Conservation (phyloP, 177 flowering plant species). For the Vitis hybrid region DNA sequence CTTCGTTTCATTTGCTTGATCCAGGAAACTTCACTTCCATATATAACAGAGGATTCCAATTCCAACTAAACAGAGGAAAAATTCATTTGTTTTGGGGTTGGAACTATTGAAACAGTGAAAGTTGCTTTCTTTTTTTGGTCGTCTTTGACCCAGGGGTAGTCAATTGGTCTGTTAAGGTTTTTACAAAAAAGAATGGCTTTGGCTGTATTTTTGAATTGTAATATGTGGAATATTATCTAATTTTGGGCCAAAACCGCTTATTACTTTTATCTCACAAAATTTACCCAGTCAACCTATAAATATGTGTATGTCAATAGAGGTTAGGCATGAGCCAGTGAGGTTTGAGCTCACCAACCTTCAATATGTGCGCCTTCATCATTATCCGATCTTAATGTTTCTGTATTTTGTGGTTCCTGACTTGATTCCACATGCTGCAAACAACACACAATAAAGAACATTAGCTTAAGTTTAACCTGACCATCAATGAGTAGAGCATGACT, state of each 20-base stretch:
- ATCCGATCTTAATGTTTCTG: constrained; percentile 17
- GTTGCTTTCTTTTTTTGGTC: no score
- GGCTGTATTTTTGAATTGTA: background rate
- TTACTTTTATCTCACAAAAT: background rate
- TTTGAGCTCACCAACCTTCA: constrained; percentile 32
- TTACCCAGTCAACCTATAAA: background rate
- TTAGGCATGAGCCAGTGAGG: background rate
- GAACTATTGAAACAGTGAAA: no score
- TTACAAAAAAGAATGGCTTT: no score
- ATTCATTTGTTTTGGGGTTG: no score
- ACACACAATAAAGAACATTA: background rate
- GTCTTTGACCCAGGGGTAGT: no score
- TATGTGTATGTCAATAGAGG: background rate
- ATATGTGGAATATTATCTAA: background rate
- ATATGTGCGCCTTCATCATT: constrained; percentile 20
- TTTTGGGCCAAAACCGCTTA: background rate
- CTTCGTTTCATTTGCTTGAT: no score
- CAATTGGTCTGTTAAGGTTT: no score
- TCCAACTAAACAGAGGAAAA: no score
- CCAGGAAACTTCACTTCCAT: no score
- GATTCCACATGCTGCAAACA: constrained; percentile 32
- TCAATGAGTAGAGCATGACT: background rate
- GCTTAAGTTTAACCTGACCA: background rate
- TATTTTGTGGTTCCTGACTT: constrained; percentile 21
- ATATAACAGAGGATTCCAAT: no score